phyloP scores from a whole-genome alignment of 305 asterid species.

The Fraxinus baroniana region DNA sequence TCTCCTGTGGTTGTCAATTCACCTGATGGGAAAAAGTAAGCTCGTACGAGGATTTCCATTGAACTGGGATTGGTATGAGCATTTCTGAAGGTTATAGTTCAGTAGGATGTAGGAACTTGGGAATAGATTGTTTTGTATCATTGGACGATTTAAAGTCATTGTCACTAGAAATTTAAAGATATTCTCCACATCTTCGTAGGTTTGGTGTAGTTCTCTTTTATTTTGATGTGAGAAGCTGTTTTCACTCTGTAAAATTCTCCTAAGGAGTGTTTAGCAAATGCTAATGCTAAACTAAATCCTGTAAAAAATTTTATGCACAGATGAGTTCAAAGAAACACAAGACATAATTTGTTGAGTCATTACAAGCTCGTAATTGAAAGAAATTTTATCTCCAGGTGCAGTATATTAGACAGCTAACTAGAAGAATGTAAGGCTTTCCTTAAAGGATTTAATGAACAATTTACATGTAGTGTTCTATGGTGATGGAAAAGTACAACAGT shows the following conservation, averaged over 20 bases:
- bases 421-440: slow-evolving; percentile 20
- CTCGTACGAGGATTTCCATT: slow-evolving; percentile 4
- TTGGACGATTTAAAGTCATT: neutral
- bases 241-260: neutral
- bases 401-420: slow-evolving; percentile 12
- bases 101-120: neutral
- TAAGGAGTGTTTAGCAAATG: neutral
- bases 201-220: neutral
- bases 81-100: neutral
- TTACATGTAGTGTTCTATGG: slow-evolving; percentile 12
- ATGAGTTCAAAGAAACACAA: neutral
- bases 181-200: neutral
- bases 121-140: neutral
- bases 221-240: neutral
- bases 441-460: slow-evolving; percentile 20
- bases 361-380: slow-evolving; percentile 6
- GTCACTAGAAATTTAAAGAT: neutral
- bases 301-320: neutral
- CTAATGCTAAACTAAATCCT: neutral
- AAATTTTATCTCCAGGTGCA: neutral
- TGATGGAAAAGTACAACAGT: slow-evolving; percentile 26
- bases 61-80: neutral
- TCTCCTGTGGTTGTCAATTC: slow-evolving; percentile 19
- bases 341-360: slow-evolving; percentile 1
- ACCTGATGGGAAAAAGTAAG: slow-evolving; percentile 16